Evolutionary conservation across 495 filamentous ascomycete species (phyloP), one percentile per base, ranked within the genome.

Genomic region (Chaetomidium leptoderma): DNA sequence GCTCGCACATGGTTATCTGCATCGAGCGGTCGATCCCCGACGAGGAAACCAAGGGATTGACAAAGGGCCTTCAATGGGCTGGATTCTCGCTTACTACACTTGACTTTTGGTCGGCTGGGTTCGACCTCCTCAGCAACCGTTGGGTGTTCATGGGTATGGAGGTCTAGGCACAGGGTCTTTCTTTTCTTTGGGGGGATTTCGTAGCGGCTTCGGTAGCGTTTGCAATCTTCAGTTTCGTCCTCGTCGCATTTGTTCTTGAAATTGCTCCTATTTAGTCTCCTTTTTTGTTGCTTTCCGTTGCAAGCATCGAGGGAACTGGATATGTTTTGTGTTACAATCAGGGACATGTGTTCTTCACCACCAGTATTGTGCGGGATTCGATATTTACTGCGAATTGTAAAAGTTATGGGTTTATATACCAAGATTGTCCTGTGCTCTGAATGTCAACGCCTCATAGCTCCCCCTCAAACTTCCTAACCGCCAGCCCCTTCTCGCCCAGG

Each of bases 81-180:
- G 91, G 91, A 30, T 97, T 96, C 64, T 87, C 85, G 65, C 77
- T 90, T 50, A 84, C 85, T 48, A 91, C 89, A 16, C 75, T 97
- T 13, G 82, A 87, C 55, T 78, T 81, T 44, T 96, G 90, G 88
- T 78, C 81, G 2, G 60, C 75, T 45, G 71, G 74, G 24, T 55
- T 73, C 53, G 77, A 86, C 65, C 68, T 81, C 58, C 73, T 81
- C 14, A 95, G 90, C 71, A 71, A 83, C 26, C 76, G 78, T 60
- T 97, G 92, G 92, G 61, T 97, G 10, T 90, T 92, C 70, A 77
- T 96, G 72, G 83, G 84, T 11, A 92, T 92, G 80, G 91, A 96
- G 65, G 70, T 91, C 47, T 95, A 80, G 67, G 60, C 39, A 13
- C 37, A 36, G 14, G 26, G 40, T 35, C 35, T 36, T 63, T 33